Conservation (phyloP, 768 basidiomycete species). For the Coprinellus micaceus region DNA sequence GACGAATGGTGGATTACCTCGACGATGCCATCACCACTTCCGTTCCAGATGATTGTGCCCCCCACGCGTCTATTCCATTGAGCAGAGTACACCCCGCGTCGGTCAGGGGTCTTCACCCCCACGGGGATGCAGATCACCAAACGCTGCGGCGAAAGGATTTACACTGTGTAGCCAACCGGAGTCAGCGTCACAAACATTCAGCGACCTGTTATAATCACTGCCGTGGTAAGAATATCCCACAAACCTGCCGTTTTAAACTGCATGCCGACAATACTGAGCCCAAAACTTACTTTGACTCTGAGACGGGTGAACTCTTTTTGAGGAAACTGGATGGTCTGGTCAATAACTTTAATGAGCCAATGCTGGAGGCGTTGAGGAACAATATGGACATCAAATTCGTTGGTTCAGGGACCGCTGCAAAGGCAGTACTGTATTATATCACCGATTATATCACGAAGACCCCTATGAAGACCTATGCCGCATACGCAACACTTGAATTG, state of each 20-base stretch:
- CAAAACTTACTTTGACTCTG: slow-evolving; percentile 22
- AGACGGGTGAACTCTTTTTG: slow-evolving; percentile 30
- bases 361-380: slow-evolving; percentile 30
- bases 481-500: slow-evolving; percentile 33
- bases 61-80: neutral
- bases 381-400: slow-evolving; percentile 51
- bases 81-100: slow-evolving; percentile 13
- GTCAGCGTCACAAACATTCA: slow-evolving; percentile 30
- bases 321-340: slow-evolving; percentile 35
- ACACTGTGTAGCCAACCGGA: slow-evolving; percentile 18
- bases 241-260: slow-evolving; percentile 28
- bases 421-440: slow-evolving; percentile 43
- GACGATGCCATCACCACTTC: neutral
- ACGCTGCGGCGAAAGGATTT: slow-evolving; percentile 17
- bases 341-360: slow-evolving; percentile 40
- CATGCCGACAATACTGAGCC: slow-evolving; percentile 15
- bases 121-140: neutral
- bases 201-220: slow-evolving; percentile 38
- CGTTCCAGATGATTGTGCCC: slow-evolving; percentile 12
- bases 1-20: neutral
- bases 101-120: slow-evolving; percentile 1
- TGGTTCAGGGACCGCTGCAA: slow-evolving; percentile 35
- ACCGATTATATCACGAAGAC: slow-evolving; percentile 48
- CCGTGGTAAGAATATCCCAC: slow-evolving; percentile 14
- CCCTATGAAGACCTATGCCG: slow-evolving; percentile 38